These are phyloP conservation scores for Fomitopsis pinicola DNA, from an alignment of 1,284 basidiomycete species.

Conservation along the genomic window DNA sequence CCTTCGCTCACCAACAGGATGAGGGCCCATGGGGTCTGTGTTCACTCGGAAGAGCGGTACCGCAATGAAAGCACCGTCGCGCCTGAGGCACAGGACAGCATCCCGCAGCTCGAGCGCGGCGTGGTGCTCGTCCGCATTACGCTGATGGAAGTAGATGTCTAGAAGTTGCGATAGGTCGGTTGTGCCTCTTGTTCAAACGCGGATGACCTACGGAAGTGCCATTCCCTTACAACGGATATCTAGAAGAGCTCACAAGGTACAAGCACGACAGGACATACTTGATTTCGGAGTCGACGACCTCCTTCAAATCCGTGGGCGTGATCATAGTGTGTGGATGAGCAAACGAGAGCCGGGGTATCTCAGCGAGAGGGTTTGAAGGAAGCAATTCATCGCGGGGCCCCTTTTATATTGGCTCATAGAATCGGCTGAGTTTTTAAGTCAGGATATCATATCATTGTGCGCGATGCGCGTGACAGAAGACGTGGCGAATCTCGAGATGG, in stretches of 20 bases:
- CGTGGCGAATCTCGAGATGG: not conserved
- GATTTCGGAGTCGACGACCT: conserved; percentile 59
- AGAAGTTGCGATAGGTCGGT: not conserved
- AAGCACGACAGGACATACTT: conserved; percentile 41
- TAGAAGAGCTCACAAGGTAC: not conserved
- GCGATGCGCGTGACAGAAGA: not conserved
- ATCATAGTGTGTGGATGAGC: conserved; percentile 15
- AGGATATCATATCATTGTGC: not conserved
- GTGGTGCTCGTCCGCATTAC: conserved; percentile 55
- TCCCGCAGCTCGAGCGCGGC: conserved; percentile 66
- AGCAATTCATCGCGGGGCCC: no score
- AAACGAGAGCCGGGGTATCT: not conserved
- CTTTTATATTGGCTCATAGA: no score
- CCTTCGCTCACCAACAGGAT: conserved; percentile 55
- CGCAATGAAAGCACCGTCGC: conserved; percentile 72
- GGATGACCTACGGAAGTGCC: conserved; percentile 64
- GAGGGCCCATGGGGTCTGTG: conserved; percentile 62
- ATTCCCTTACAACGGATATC: conserved; percentile 46
- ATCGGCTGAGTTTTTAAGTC: no score
- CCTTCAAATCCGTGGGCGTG: conserved; percentile 51
- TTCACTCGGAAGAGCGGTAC: conserved; percentile 72
- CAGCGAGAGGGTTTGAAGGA: not conserved
- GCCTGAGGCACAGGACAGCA: conserved; percentile 60
- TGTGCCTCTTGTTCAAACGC: not conserved
- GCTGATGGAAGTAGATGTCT: conserved; percentile 78